Evolutionary conservation across 2,329 filamentous ascomycete species (phyloP), one percentile per base, ranked within the genome.

Genomic region (Aspergillaceae sp.): DNA sequence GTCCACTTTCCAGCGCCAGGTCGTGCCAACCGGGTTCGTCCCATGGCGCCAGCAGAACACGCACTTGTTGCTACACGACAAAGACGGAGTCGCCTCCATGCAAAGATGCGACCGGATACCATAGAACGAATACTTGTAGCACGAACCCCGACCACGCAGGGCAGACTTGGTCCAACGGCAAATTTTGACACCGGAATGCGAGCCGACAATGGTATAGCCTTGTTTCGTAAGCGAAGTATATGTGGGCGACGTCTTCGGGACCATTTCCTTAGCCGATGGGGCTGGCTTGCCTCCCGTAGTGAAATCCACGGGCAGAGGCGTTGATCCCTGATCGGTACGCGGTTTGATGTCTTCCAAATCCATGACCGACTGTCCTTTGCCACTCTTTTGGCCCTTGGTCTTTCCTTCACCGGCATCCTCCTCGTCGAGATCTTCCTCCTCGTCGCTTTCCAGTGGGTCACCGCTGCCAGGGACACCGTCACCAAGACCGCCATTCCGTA

Each of bases 11-110:
- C 91, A 98, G 50, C 91, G 83, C 91, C 92, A 97, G 4, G 86
- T 94, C 2, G 92, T 97, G 41, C 90, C 90, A 0, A 97, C 92
- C 0, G 91, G 91, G 64, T 97, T 98, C 0, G 92, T 97, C 44
- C 91, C 92, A 63, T 97, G 92, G 5, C 92, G 83, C 92, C 91
- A 98, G 76, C 91, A 98, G 68, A 97, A 98, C 54, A 98, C 88
- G 66, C 92, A 97, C 67, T 98, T 97, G 73, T 97, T 97, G 51
- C 86, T 92, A 75, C 91, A 98, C 7, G 88, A 94, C 3, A 98
- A 79, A 0, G 90, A 95, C 0, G 91, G 91, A 0, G 91, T 97
- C 2, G 91, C 91, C 69, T 98, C 91, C 92, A 98, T 98, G 68
- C 91, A 98, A 51, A 94, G 84, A 62, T 98, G 92, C 0, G 90